phyloP scores from a whole-genome alignment of 176 grass and related monocot species.

The sorghum (Sorghum bicolor) region DNA sequence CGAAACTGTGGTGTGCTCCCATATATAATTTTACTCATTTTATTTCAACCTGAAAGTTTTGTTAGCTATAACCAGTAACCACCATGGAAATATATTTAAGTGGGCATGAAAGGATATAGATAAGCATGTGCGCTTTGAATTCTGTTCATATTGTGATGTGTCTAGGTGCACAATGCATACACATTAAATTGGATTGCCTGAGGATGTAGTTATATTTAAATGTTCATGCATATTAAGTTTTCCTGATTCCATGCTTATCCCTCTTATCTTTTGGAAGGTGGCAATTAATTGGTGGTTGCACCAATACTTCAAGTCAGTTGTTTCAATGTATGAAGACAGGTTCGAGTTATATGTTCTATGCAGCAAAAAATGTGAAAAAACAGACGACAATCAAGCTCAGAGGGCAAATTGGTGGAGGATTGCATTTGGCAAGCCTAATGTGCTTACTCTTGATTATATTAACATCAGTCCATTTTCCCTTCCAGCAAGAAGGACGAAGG shows the following conservation, averaged over 20 bases:
- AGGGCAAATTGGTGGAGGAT: conserved; percentile 61
- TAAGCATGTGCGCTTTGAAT: not conserved
- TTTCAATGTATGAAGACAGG: conserved; percentile 88
- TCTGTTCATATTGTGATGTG: not conserved
- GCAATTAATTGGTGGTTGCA: conserved; percentile 83
- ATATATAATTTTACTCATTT: not conserved
- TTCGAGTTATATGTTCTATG: conserved; percentile 72
- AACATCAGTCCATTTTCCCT: conserved; percentile 76
- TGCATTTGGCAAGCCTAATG: conserved; percentile 47
- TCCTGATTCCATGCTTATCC: conserved; percentile 18
- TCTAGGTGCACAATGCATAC: not conserved
- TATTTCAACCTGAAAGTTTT: not conserved
- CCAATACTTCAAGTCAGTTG: conserved; percentile 79
- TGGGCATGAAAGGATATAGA: conserved; percentile 3
- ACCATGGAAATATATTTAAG: conserved; percentile 14
- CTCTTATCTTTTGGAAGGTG: conserved; percentile 60
- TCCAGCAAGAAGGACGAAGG: conserved; percentile 78
- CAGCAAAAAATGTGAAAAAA: conserved; percentile 46
- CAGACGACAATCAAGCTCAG: conserved; percentile 31
- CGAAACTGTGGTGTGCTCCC: not conserved
- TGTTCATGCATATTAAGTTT: not conserved
- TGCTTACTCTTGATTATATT: conserved; percentile 43
- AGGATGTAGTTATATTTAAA: not conserved
- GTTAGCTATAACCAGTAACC: not conserved
- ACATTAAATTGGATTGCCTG: not conserved